A percentile compares a stretch with the other conserved stretches of the same genome.
Evolutionary conservation across 768 basidiomycete species (phyloP).

Genomic region (Boletus reticulatus): DNA sequence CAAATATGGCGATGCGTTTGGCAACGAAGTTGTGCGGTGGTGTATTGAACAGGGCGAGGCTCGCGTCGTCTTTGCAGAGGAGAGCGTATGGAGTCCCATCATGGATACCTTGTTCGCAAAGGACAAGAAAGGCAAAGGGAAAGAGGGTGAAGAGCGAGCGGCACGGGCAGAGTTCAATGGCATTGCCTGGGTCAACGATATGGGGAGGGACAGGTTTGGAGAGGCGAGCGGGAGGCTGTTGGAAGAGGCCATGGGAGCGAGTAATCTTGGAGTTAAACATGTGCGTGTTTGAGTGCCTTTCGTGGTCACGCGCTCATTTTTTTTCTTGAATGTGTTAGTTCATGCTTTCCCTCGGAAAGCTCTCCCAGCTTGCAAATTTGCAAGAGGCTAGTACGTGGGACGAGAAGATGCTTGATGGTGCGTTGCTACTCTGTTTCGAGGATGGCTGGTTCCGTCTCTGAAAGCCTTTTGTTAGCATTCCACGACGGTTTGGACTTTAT

Average conservation of each 20-base stretch:
- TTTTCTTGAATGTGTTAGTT: conserved; percentile 47
- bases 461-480: conserved; percentile 52
- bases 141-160: conserved; percentile 36
- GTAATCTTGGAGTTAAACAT: conserved; percentile 70
- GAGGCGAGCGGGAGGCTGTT: conserved; percentile 64
- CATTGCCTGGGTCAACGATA: conserved; percentile 87
- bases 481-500: conserved; percentile 88
- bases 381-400: conserved; percentile 47
- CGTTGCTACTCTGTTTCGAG: conserved; percentile 6
- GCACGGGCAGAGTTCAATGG: conserved; percentile 44
- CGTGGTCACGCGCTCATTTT: neutral
- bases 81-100: conserved; percentile 55
- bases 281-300: conserved; percentile 41
- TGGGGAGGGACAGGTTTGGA: conserved; percentile 65
- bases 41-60: conserved; percentile 89
- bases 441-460: neutral
- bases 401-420: conserved; percentile 57
- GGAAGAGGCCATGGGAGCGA: conserved; percentile 54
- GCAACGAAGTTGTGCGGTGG: conserved; percentile 88
- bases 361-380: conserved; percentile 68
- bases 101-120: conserved; percentile 68
- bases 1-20: conserved; percentile 78
- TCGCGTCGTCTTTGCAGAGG: conserved; percentile 77
- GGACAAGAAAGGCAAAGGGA: conserved; percentile 22
- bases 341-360: conserved; percentile 88